These are phyloP conservation scores for Emmonsiellopsis sp. DNA, from an alignment of 2,329 filamentous ascomycete genomes.

Conservation along the genomic window DNA sequence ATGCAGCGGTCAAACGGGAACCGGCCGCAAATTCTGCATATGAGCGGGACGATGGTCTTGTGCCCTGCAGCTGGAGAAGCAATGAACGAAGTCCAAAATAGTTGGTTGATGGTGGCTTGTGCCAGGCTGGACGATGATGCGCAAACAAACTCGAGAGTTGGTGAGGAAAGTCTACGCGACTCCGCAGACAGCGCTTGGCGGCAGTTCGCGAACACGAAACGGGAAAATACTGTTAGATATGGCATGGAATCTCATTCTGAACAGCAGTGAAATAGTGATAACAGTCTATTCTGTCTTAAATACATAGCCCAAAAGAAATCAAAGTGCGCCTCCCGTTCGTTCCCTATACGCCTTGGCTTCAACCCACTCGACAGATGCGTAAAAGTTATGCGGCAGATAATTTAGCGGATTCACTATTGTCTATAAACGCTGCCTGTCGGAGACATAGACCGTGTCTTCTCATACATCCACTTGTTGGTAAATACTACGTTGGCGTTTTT, in stretches of 20 bases:
- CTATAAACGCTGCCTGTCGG: slow-evolving; percentile 26
- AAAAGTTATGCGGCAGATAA: neutral
- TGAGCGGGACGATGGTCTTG: neutral
- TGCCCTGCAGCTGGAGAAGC: neutral
- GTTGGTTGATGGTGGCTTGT: too few relatives aligned
- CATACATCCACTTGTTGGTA: slow-evolving; percentile 93
- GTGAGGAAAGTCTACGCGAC: too few relatives aligned
- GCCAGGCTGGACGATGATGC: too few relatives aligned
- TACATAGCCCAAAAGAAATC: neutral
- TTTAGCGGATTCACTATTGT: neutral
- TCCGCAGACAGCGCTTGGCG: too few relatives aligned
- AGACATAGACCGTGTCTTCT: slow-evolving; percentile 51
- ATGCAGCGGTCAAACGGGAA: neutral
- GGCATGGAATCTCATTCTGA: too few relatives aligned
- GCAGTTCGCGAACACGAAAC: too few relatives aligned
- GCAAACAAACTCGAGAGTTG: too few relatives aligned
- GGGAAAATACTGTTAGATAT: too few relatives aligned
- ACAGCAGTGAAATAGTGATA: neutral
- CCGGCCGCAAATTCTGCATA: neutral
- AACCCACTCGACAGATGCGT: neutral
- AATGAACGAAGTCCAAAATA: too few relatives aligned
- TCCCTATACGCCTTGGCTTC: neutral
- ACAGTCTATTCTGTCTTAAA: neutral
- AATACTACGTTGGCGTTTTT: slow-evolving; percentile 66
- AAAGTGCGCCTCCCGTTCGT: neutral